phyloP scores from a whole-genome alignment of 257 asterid species.

The Petrea volubilis region DNA sequence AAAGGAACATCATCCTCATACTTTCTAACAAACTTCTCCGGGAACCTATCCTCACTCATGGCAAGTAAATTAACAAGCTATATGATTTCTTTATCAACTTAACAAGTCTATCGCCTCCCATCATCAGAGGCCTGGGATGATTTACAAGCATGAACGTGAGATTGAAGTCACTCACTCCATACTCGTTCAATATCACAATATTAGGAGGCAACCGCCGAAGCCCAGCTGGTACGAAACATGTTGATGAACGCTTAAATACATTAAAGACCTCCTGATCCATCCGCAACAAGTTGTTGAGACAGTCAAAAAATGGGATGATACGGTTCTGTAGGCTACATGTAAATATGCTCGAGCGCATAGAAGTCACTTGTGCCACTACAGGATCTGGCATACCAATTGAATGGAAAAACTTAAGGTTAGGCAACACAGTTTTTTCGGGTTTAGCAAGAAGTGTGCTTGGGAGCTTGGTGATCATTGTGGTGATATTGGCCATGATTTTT shows the following conservation, averaged over 20 bases:
- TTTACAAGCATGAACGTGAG: background rate
- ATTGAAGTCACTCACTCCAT: background rate
- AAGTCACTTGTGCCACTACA: background rate
- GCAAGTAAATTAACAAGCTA: background rate
- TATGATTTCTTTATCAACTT: background rate
- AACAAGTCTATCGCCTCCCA: background rate
- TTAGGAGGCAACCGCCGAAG: background rate
- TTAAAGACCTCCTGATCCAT: background rate
- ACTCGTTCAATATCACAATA: background rate
- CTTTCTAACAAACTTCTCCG: background rate
- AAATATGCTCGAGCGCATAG: background rate
- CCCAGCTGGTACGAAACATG: background rate
- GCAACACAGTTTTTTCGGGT: background rate
- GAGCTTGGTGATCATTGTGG: background rate
- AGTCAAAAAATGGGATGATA: background rate
- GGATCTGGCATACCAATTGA: background rate
- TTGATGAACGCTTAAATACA: background rate
- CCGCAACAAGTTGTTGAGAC: background rate
- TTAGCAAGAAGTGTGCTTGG: background rate
- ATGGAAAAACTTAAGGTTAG: background rate
- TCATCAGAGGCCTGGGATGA: background rate
- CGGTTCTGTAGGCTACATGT: background rate
- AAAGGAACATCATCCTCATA: background rate
- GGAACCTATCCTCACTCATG: background rate
- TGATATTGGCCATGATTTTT: background rate